Evolutionary conservation across 306 rosid species (phyloP).

Genomic region (Quercus gilva): DNA sequence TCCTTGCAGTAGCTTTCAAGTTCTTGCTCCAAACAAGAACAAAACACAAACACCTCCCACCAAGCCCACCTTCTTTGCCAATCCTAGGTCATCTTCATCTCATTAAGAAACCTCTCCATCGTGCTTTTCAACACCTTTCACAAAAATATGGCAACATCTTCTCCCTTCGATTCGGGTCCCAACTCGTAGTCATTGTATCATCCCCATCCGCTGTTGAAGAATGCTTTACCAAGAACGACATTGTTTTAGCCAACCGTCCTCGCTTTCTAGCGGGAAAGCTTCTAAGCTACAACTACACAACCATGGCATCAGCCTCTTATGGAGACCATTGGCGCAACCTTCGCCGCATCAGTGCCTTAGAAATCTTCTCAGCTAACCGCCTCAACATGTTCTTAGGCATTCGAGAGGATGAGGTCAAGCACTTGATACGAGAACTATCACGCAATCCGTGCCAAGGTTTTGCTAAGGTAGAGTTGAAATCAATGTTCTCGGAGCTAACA

Average conservation of each 20-base stretch:
- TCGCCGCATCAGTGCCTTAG: slow-evolving; percentile 57
- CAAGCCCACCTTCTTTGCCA: slow-evolving; percentile 48
- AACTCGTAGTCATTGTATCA: slow-evolving; percentile 40
- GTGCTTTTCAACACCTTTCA: slow-evolving; percentile 28
- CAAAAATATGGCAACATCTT: slow-evolving; percentile 38
- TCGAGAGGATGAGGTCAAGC: slow-evolving; percentile 46
- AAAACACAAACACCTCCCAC: slow-evolving; percentile 43
- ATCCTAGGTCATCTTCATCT: slow-evolving; percentile 59
- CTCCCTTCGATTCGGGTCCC: slow-evolving; percentile 33
- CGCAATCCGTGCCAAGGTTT: neutral
- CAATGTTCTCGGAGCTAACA: slow-evolving; percentile 41
- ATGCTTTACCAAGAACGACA: slow-evolving; percentile 70
- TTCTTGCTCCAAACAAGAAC: slow-evolving; percentile 14
- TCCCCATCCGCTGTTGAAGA: slow-evolving; percentile 47
- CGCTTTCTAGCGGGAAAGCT: slow-evolving; percentile 27
- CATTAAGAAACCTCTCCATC: slow-evolving; percentile 41
- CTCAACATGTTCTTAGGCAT: slow-evolving; percentile 23
- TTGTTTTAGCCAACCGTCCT: slow-evolving; percentile 53
- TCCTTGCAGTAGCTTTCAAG: slow-evolving; percentile 18
- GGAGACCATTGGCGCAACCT: slow-evolving; percentile 89
- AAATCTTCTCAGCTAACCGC: slow-evolving; percentile 47
- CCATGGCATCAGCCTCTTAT: slow-evolving; percentile 25
- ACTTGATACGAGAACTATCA: slow-evolving; percentile 30
- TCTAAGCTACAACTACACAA: slow-evolving; percentile 43
- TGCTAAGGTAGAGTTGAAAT: slow-evolving; percentile 32